Evolutionary conservation across 208 protist species (phyloP).

Genomic region (Porcisia deanei): DNA sequence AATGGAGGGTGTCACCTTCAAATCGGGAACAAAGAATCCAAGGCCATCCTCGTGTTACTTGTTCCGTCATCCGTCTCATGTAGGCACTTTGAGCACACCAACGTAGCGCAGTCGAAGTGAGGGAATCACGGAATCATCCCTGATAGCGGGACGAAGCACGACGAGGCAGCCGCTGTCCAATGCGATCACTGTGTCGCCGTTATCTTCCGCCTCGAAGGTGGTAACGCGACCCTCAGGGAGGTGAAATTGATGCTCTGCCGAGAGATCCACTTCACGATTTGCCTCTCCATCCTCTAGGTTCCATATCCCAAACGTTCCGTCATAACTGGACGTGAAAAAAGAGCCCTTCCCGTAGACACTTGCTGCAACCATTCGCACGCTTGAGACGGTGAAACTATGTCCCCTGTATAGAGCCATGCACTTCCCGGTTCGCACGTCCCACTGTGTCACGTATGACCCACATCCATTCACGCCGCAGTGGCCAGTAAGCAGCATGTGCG

Average conservation of each 20-base stretch:
- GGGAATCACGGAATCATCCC: conserved; percentile 29
- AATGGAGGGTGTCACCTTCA: background rate
- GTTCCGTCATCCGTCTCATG: background rate
- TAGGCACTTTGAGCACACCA: conserved; percentile 20
- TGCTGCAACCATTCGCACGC: conserved; percentile 32
- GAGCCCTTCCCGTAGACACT: conserved; percentile 30
- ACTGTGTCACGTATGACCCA: conserved; percentile 62
- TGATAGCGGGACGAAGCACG: conserved; percentile 45
- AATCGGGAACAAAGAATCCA: background rate
- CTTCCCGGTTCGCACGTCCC: conserved; percentile 69
- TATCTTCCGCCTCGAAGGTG: conserved; percentile 41
- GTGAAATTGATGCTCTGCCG: conserved; percentile 27
- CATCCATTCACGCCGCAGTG: conserved; percentile 75
- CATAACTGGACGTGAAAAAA: conserved; percentile 63
- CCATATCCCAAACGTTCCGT: conserved; percentile 54
- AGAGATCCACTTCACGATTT: conserved; percentile 36
- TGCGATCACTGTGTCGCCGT: conserved; percentile 53
- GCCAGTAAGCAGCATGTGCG: conserved; percentile 56
- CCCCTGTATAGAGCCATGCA: conserved; percentile 48
- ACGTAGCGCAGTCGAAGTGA: conserved; percentile 58
- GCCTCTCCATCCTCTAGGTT: conserved; percentile 29
- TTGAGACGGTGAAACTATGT: conserved; percentile 50
- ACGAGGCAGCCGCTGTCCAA: conserved; percentile 43
- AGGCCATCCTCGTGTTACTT: background rate
- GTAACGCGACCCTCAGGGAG: conserved; percentile 60